These are phyloP conservation scores for Leccinum sublutescens DNA, from an alignment of 768 basidiomycete species.

Conservation along the genomic window DNA sequence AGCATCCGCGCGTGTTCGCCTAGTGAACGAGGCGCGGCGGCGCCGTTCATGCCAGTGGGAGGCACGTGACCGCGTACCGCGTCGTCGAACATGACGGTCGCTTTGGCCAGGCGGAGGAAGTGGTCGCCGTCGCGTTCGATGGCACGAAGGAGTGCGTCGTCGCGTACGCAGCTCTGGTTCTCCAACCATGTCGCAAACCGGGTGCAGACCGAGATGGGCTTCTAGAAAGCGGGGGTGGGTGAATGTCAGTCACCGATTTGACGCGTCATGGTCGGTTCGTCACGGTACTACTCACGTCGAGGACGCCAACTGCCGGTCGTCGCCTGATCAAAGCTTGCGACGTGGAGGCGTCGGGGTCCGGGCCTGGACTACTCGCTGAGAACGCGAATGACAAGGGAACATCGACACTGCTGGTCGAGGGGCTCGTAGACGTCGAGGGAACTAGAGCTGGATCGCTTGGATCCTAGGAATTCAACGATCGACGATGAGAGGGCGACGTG, in stretches of 20 bases:
- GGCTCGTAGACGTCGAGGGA: neutral
- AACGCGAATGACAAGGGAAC: neutral
- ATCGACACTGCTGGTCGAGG: neutral
- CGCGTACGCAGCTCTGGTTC: constrained; percentile 2
- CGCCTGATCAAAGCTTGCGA: neutral
- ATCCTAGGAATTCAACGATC: neutral
- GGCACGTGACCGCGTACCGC: constrained; percentile 10
- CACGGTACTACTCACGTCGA: neutral
- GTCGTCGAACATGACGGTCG: constrained; percentile 19
- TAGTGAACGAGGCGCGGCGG: neutral
- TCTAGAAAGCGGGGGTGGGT: neutral
- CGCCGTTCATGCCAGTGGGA: neutral
- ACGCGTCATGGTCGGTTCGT: neutral
- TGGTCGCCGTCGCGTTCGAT: constrained; percentile 23
- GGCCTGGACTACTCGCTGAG: neutral
- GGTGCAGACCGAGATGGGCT: constrained; percentile 10
- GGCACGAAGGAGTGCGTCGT: constrained; percentile 6
- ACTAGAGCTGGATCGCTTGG: neutral
- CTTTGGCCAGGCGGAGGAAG: constrained; percentile 19
- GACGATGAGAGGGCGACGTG: neutral
- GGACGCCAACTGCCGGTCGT: neutral
- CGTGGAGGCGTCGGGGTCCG: neutral
- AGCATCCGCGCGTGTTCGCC: constrained; percentile 12
- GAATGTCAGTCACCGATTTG: neutral
- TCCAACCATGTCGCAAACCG: constrained; percentile 22